These are phyloP conservation scores for Daldinia decipiens DNA, from an alignment of 495 filamentous ascomycete species.

Conservation along the genomic window DNA sequence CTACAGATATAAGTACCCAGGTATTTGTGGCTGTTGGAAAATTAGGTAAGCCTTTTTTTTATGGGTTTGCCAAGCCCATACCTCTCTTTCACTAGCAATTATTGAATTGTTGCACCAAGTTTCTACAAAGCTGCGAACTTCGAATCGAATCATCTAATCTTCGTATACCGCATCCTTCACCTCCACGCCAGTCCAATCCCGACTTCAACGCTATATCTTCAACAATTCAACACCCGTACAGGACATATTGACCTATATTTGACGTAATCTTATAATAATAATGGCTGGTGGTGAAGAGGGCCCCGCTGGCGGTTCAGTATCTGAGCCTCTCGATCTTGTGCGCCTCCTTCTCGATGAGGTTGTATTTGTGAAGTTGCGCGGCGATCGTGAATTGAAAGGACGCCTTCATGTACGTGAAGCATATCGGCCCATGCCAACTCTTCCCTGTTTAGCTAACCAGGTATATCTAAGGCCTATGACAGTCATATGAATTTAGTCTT, in stretches of 20 bases:
- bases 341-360: conserved; percentile 92
- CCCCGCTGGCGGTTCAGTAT: conserved; percentile 65
- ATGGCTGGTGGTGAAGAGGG: conserved; percentile 81
- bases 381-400: conserved; percentile 94
- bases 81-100: background rate
- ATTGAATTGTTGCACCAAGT: background rate
- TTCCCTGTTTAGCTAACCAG: conserved; percentile 15
- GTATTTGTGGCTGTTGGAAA: background rate
- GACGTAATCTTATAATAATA: background rate
- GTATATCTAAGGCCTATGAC: conserved; percentile 81
- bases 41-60: conserved; percentile 2
- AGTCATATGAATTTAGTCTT: conserved; percentile 98
- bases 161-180: background rate
- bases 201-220: background rate
- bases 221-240: background rate
- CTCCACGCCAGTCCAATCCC: background rate
- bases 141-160: background rate
- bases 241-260: background rate
- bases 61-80: conserved; percentile 2
- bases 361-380: conserved; percentile 95
- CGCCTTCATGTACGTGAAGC: conserved; percentile 79
- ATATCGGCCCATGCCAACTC: background rate
- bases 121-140: conserved; percentile 3
- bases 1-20: background rate
- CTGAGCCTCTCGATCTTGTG: conserved; percentile 94